Evolutionary conservation across 805 yeast genomes (phyloP).

Genomic region (Wickerhamiella lipophila): DNA sequence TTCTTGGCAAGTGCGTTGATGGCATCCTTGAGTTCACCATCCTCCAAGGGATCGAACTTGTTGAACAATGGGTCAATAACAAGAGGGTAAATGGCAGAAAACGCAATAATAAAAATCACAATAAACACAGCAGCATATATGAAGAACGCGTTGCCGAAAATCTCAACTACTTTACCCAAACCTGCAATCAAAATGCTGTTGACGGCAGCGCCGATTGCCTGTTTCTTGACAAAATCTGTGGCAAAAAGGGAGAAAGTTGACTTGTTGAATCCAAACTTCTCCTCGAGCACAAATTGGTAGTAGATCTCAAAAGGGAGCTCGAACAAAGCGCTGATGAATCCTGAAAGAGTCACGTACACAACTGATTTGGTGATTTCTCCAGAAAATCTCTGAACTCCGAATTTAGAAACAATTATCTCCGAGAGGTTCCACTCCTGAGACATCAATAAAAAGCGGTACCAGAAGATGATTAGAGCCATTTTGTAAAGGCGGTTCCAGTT

Average conservation of each 20-base stretch:
- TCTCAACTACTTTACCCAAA: constrained; percentile 67
- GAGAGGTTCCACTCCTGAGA: constrained; percentile 51
- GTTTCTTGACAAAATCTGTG: constrained; percentile 53
- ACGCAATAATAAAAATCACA: constrained; percentile 55
- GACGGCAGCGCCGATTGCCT: constrained; percentile 40
- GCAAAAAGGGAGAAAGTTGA: constrained; percentile 60
- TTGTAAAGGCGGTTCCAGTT: constrained; percentile 41
- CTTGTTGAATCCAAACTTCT: constrained; percentile 87
- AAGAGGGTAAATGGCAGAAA: constrained; percentile 68
- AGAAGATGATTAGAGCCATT: constrained; percentile 43
- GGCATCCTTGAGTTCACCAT: constrained; percentile 71
- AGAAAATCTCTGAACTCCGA: constrained; percentile 28
- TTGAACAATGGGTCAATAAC: constrained; percentile 88
- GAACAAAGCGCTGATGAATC: constrained; percentile 39
- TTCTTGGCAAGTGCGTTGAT: constrained; percentile 67
- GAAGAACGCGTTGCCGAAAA: constrained; percentile 70
- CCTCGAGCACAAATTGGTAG: constrained; percentile 77
- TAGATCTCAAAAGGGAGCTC: constrained; percentile 63
- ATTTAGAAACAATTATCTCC: constrained; percentile 10
- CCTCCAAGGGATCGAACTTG: constrained; percentile 77
- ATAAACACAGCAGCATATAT: constrained; percentile 65
- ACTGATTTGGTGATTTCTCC: constrained; percentile 64
- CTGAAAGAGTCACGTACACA: constrained; percentile 43
- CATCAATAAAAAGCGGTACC: constrained; percentile 48
- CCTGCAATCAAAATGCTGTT: constrained; percentile 65